Percentiles rank a stretch among this genome's conserved stretches.
These are phyloP conservation scores for Paraleonurus japonicus DNA, from an alignment of 257 asterid genomes.

Conservation along the genomic window DNA sequence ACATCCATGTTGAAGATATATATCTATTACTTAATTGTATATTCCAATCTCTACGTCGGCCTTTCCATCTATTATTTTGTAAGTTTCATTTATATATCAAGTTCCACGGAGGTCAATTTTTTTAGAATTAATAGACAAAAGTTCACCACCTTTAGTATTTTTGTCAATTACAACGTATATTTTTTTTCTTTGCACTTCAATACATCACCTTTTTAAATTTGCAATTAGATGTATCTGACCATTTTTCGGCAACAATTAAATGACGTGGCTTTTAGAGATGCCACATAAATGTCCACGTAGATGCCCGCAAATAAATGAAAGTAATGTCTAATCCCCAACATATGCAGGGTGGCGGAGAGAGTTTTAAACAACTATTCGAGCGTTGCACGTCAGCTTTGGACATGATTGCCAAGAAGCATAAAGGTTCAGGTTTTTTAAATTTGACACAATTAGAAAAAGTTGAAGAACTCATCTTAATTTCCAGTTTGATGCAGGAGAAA, in stretches of 20 bases:
- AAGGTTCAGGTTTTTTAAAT: constrained; percentile 40
- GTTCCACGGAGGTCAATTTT: not conserved
- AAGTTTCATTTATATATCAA: not conserved
- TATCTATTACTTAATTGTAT: not conserved
- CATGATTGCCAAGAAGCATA: constrained; percentile 62
- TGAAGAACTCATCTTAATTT: not conserved
- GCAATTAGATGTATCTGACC: too few relatives aligned
- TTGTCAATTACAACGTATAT: too few relatives aligned
- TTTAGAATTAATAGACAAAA: too few relatives aligned
- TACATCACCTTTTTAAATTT: too few relatives aligned
- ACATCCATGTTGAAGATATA: not conserved
- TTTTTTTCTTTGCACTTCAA: too few relatives aligned
- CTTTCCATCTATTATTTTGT: not conserved
- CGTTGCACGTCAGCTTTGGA: constrained; percentile 68
- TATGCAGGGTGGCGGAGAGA: constrained; percentile 97
- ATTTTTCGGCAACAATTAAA: too few relatives aligned
- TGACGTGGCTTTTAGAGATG: too few relatives aligned
- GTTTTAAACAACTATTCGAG: constrained; percentile 65
- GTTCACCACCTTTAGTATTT: too few relatives aligned
- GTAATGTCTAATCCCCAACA: constrained; percentile 1
- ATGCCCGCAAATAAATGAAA: too few relatives aligned
- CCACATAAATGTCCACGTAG: too few relatives aligned
- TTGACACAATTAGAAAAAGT: not conserved
- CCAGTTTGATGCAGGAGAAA: constrained; percentile 60
- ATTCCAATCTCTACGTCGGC: not conserved